A percentile compares a stretch with the other conserved stretches of the same genome.
These are phyloP conservation scores for Fusarium torulosum DNA, from an alignment of 2,329 filamentous ascomycete species.

Conservation along the genomic window DNA sequence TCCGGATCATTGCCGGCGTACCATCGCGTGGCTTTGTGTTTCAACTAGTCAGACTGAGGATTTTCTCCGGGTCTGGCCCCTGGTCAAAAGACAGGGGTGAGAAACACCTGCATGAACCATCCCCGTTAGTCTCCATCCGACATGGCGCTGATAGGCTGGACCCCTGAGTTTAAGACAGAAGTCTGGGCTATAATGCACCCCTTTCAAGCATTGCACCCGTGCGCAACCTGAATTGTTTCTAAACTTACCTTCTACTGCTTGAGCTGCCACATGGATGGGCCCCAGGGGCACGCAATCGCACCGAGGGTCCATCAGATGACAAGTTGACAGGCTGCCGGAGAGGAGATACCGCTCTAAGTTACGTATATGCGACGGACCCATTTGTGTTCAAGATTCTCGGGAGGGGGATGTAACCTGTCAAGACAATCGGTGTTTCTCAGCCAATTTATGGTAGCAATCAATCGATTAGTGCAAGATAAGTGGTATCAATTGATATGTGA, in stretches of 20 bases:
- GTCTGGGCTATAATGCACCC: neutral
- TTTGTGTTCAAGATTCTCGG: no score
- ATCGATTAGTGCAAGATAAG: no score
- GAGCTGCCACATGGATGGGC: neutral
- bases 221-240: neutral
- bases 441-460: no score
- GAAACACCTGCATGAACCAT: slow-evolving; percentile 1
- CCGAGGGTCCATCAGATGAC: no score
- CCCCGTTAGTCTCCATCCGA: neutral
- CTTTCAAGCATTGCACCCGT: neutral
- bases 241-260: neutral
- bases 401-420: no score
- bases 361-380: neutral
- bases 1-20: neutral
- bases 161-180: neutral
- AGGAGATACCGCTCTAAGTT: neutral
- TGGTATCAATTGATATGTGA: no score
- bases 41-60: slow-evolving; percentile 4
- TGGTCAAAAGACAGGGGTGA: neutral
- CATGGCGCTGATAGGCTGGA: neutral
- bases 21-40: neutral
- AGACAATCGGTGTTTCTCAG: no score
- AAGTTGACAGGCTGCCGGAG: neutral
- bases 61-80: neutral
- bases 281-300: no score